Conservation (phyloP, 352 stramenopile genomes). For the Pythium utonaiense region DNA sequence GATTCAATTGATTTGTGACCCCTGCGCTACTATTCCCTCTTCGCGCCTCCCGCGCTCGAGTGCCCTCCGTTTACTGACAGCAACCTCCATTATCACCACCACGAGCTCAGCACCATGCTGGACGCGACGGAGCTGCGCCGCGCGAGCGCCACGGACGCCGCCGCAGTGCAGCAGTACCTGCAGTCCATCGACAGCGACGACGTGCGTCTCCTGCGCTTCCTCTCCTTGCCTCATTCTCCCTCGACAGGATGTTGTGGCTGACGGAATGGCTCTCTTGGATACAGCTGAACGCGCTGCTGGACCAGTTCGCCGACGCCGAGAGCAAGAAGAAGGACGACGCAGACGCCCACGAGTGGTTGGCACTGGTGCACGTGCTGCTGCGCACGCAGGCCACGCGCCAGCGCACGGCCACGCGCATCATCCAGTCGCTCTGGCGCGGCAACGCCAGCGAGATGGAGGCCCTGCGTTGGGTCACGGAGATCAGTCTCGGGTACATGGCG, state of each 20-base stretch:
- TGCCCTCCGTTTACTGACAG: conserved; percentile 3
- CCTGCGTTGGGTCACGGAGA: conserved; percentile 75
- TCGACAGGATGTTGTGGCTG: neutral
- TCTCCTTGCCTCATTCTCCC: neutral
- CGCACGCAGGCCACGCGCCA: conserved; percentile 50
- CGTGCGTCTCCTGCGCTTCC: conserved; percentile 22
- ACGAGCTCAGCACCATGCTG: conserved; percentile 27
- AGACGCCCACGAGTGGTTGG: conserved; percentile 42
- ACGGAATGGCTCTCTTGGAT: neutral
- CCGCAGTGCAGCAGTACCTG: conserved; percentile 61
- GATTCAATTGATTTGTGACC: neutral
- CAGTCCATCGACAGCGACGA: conserved; percentile 52
- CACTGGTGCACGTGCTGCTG: conserved; percentile 57
- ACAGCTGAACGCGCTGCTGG: conserved; percentile 59
- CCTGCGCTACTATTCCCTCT: neutral
- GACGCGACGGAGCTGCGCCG: conserved; percentile 52
- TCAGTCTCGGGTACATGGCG: conserved; percentile 60
- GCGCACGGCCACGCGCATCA: conserved; percentile 49
- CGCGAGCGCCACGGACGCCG: conserved; percentile 55
- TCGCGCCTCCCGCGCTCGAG: conserved; percentile 1
- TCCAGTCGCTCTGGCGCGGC: conserved; percentile 49
- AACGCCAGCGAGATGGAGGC: conserved; percentile 60
- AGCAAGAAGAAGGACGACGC: conserved; percentile 38
- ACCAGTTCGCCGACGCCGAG: conserved; percentile 44
- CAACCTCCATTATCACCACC: too few relatives aligned